Percentiles rank a stretch among this genome's conserved stretches.
Evolutionary conservation across 2,329 filamentous ascomycete genomes (phyloP).

Genomic region (Alternaria novae-zelandiae): DNA sequence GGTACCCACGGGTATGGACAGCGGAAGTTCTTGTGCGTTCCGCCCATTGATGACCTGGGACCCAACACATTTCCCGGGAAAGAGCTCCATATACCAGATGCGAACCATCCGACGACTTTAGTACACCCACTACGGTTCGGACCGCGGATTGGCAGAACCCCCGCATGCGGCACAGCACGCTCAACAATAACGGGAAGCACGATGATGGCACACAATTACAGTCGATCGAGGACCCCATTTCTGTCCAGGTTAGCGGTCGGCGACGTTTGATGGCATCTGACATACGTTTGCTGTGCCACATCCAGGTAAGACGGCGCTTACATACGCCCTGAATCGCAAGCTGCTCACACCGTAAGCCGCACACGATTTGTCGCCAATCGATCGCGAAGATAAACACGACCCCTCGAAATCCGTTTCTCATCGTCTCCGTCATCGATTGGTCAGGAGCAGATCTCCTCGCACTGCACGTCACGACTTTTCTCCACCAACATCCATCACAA

Average conservation of each 20-base stretch:
- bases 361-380: background rate
- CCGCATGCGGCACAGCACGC: background rate
- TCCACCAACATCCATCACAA: background rate
- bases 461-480: background rate
- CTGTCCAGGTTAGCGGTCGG: background rate
- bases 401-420: background rate
- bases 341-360: background rate
- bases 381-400: background rate
- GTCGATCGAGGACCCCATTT: background rate
- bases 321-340: background rate
- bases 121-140: background rate
- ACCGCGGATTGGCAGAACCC: background rate
- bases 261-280: background rate
- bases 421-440: background rate
- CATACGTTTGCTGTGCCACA: background rate
- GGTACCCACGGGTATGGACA: background rate
- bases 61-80: background rate
- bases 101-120: background rate
- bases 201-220: background rate
- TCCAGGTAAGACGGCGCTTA: background rate
- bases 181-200: background rate
- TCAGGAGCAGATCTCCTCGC: background rate
- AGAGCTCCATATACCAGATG: background rate
- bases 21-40: background rate
- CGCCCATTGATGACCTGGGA: background rate